Percentiles rank a stretch among this genome's conserved stretches.
Evolutionary conservation across 495 filamentous ascomycete species (phyloP).

Genomic region (Podospora anserina): DNA sequence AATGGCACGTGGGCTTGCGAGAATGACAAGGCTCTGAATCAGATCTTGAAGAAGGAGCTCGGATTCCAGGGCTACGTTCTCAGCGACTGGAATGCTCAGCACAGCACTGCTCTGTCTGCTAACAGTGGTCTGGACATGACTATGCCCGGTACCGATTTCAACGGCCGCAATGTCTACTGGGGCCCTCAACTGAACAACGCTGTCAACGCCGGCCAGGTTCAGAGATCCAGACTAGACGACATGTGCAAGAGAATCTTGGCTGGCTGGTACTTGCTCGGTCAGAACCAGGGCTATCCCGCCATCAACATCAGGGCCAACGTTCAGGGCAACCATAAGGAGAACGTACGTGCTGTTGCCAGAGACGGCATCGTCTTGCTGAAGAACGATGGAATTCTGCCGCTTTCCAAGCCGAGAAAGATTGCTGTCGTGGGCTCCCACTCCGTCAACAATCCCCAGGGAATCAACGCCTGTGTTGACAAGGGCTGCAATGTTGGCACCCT

Average conservation of each 20-base stretch:
- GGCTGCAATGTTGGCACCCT: conserved; percentile 61
- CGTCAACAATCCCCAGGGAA: conserved; percentile 55
- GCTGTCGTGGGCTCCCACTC: conserved; percentile 74
- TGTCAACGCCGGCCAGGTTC: conserved; percentile 47
- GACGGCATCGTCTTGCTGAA: conserved; percentile 75
- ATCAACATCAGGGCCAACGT: conserved; percentile 55
- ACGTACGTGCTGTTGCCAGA: conserved; percentile 56
- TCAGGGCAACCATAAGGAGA: conserved; percentile 53
- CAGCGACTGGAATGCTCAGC: conserved; percentile 58
- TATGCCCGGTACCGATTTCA: conserved; percentile 54
- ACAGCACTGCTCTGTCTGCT: conserved; percentile 46
- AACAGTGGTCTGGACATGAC: conserved; percentile 53
- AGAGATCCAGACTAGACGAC: conserved; percentile 48
- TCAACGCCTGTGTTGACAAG: conserved; percentile 53
- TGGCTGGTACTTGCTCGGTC: conserved; percentile 51
- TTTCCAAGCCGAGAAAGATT: conserved; percentile 56
- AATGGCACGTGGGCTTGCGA: conserved; percentile 62
- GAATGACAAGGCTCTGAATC: conserved; percentile 47
- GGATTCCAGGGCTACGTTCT: conserved; percentile 51
- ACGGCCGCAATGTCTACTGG: conserved; percentile 43
- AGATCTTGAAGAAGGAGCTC: conserved; percentile 47
- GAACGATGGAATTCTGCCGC: conserved; percentile 61
- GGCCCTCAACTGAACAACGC: conserved; percentile 49
- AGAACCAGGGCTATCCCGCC: conserved; percentile 48
- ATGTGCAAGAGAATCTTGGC: conserved; percentile 57